A percentile compares a stretch with the other conserved stretches of the same genome.
Conservation (phyloP, 805 yeast species). For the Brettanomyces custersianus region DNA sequence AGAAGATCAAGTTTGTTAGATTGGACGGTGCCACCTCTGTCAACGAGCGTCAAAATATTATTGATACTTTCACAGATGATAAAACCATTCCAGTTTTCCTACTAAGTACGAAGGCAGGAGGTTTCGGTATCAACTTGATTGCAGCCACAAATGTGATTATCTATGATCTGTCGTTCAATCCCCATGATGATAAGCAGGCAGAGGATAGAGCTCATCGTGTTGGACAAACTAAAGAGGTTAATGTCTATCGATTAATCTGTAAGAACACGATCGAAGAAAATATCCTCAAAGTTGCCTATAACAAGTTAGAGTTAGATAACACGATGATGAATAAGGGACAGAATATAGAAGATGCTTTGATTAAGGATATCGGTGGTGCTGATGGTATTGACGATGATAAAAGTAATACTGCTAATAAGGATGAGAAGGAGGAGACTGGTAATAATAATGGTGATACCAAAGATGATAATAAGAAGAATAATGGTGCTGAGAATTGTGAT, state of each 20-base stretch:
- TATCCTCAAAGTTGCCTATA: constrained; percentile 76
- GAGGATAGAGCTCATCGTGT: constrained; percentile 93
- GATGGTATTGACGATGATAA: constrained; percentile 25
- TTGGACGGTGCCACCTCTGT: constrained; percentile 93
- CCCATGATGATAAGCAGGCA: constrained; percentile 98
- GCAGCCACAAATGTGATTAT: constrained; percentile 91
- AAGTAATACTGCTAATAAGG: constrained; percentile 6
- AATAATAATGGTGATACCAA: constrained; percentile 5
- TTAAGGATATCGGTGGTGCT: constrained; percentile 34
- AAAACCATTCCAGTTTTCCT: constrained; percentile 75
- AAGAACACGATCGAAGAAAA: constrained; percentile 81
- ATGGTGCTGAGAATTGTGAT: not conserved
- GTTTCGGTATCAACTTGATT: constrained; percentile 93
- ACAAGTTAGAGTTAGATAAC: constrained; percentile 80
- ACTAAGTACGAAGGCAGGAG: constrained; percentile 94
- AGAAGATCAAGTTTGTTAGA: constrained; percentile 65
- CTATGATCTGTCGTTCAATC: constrained; percentile 91
- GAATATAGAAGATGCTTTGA: constrained; percentile 43
- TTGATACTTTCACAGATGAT: constrained; percentile 83
- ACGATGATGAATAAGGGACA: constrained; percentile 38
- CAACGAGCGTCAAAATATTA: constrained; percentile 84
- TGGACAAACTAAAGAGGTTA: constrained; percentile 45
- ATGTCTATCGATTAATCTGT: constrained; percentile 66
- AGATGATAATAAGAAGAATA: not conserved
- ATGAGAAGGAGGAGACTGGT: constrained; percentile 1